Evolutionary conservation across 352 stramenopile species (phyloP), one percentile per base, ranked within the genome.

Genomic region (Phytophthora brassicae): DNA sequence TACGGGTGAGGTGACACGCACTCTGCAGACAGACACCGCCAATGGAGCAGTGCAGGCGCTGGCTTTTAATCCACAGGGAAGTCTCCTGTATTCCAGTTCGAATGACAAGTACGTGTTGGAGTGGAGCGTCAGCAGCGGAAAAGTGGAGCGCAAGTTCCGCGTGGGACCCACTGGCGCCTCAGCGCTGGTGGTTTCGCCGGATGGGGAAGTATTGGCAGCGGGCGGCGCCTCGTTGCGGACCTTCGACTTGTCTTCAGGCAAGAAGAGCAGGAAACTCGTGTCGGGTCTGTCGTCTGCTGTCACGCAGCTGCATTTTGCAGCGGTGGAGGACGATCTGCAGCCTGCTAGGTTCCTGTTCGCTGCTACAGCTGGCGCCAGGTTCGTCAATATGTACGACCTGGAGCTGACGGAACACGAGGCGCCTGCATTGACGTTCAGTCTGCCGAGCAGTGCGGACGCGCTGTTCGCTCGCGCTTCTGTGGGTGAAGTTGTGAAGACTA

Each of bases 321-420:
- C 56, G 3, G 64, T 59, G 26, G 59, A 68, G 6, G 54, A 50
- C 38, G 55, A 23, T 8, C 23, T 71, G 0, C 55, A 64, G 20
- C 79, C 81, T 35, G 73, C 75, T 28, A 76, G 84, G 38, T 95
- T 88, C 60, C 59, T 95, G 22, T 79, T 92, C 51, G 84, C 86
- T 2, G 81, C 86, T 4, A 91, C 82, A 1, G 75, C 86, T 14
- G 74, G 79, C 22, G 81, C 78, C 4, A 82, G 86, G 47, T 95
- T 95, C 64, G 72, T 95, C 49, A 95, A 93, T 58, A 74, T 92
- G 68, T 93, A 93, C 71, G 86, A 95, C 69, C 61, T 92, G 36
- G 43, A 69, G 33, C 65, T 84, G 23, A 70, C 68, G 17, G 73
- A 84, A 38, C 72, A 77, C 28, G 86, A 93, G 52, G 84, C 87